Evolutionary conservation across 495 filamentous ascomycete genomes (phyloP).

Genomic region (Saxophila tyrrhenica): DNA sequence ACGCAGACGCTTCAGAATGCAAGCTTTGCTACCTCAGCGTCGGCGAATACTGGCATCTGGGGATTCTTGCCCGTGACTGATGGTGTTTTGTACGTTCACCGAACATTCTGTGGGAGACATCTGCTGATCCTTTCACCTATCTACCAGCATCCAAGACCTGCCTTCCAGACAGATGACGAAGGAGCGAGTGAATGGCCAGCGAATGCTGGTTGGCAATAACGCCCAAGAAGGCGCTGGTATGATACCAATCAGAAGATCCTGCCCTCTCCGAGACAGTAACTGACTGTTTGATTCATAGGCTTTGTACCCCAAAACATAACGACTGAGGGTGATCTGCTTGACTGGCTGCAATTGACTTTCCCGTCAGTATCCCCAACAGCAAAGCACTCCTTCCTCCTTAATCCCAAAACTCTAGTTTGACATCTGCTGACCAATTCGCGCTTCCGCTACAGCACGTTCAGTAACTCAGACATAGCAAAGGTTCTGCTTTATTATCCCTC

Average conservation of each 20-base stretch:
- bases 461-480: slow-evolving; percentile 33
- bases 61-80: slow-evolving; percentile 56
- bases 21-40: slow-evolving; percentile 37
- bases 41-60: slow-evolving; percentile 40
- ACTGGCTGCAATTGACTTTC: slow-evolving; percentile 37
- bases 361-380: too few species aligned
- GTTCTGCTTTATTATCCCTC: slow-evolving; percentile 38
- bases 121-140: too few species aligned
- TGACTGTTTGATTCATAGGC: too few species aligned
- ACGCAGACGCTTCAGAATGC: slow-evolving; percentile 45
- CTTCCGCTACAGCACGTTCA: too few species aligned
- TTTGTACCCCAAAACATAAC: slow-evolving; percentile 43
- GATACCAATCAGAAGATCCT: too few species aligned
- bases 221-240: slow-evolving; percentile 29
- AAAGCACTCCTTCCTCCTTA: too few species aligned
- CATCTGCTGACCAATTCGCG: too few species aligned
- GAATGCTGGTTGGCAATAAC: slow-evolving; percentile 38
- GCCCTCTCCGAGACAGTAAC: too few species aligned
- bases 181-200: slow-evolving; percentile 42
- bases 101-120: too few species aligned
- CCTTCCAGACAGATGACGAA: slow-evolving; percentile 42
- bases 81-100: slow-evolving; percentile 43
- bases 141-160: slow-evolving; percentile 39
- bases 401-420: too few species aligned
- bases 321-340: slow-evolving; percentile 33